These are phyloP conservation scores for Yamadazyma aaseri DNA, from an alignment of 1,139 yeast species.

Conservation along the genomic window DNA sequence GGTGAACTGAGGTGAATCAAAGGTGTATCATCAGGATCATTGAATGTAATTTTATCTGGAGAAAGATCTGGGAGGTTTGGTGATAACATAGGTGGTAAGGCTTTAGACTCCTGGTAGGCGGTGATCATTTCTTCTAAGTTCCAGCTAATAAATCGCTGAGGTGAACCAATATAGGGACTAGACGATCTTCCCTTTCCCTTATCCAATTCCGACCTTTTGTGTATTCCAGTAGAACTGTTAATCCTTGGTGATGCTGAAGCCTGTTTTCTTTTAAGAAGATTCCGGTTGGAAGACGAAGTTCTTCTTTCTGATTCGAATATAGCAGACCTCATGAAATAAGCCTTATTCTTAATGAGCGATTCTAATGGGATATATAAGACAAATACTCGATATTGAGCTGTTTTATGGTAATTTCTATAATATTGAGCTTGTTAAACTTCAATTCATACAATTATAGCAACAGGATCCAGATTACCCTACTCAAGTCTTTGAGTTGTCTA, in stretches of 20 bases:
- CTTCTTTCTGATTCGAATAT: conserved; percentile 28
- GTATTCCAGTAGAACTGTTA: background rate
- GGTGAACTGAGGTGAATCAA: background rate
- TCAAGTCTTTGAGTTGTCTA: too few relatives aligned
- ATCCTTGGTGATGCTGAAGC: conserved; percentile 6
- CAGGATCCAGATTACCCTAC: too few relatives aligned
- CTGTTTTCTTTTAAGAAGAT: background rate
- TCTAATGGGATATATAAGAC: too few relatives aligned
- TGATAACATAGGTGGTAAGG: conserved; percentile 40
- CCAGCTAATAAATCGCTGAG: conserved; percentile 25
- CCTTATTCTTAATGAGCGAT: too few relatives aligned
- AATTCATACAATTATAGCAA: too few relatives aligned
- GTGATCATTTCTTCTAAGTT: conserved; percentile 40
- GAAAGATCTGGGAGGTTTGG: conserved; percentile 36
- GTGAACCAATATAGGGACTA: conserved; percentile 3
- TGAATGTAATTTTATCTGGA: background rate
- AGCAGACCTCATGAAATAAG: conserved; percentile 45
- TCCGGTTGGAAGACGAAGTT: conserved; percentile 1
- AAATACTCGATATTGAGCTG: too few relatives aligned
- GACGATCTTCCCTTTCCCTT: conserved; percentile 2
- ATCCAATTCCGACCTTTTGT: background rate
- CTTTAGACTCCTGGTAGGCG: conserved; percentile 34
- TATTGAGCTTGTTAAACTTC: too few relatives aligned
- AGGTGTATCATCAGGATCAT: conserved; percentile 4
- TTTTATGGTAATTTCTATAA: too few relatives aligned